Percentiles rank a stretch among this genome's conserved stretches.
phyloP scores from a whole-genome alignment of 2,329 filamentous ascomycete genomes.

The Aureobasidium sp. region DNA sequence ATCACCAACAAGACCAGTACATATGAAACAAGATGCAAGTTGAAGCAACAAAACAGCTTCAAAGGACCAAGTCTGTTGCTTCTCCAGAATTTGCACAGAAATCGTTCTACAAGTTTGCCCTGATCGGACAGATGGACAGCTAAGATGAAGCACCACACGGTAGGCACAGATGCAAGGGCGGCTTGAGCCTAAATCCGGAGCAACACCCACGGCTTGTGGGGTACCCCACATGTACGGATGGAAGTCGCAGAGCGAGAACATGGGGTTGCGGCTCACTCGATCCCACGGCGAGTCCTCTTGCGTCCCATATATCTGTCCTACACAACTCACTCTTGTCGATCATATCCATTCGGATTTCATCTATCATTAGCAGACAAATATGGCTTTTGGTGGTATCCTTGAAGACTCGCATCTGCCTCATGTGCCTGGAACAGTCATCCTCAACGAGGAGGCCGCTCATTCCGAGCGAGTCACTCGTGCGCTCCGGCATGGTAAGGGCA shows the following conservation, averaged over 20 bases:
- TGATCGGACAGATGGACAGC: too few relatives aligned
- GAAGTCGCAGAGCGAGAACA: background rate
- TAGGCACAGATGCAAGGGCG: too few relatives aligned
- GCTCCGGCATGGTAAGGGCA: constrained; percentile 16
- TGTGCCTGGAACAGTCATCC: constrained; percentile 17
- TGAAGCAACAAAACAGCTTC: too few relatives aligned
- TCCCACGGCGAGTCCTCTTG: too few relatives aligned
- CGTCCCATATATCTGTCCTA: background rate
- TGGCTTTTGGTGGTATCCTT: constrained; percentile 17
- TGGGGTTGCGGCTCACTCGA: background rate
- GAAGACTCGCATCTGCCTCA: constrained; percentile 16
- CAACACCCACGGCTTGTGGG: background rate
- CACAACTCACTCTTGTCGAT: background rate
- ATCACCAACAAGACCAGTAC: too few relatives aligned
- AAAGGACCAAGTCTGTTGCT: too few relatives aligned
- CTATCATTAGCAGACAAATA: background rate
- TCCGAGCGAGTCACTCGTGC: constrained; percentile 5
- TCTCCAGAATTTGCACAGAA: too few relatives aligned
- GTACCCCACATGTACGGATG: background rate
- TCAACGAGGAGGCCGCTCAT: constrained; percentile 16
- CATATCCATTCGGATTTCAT: background rate
- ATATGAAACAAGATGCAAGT: too few relatives aligned
- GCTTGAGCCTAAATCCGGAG: too few relatives aligned
- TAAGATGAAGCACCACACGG: too few relatives aligned
- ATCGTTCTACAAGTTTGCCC: too few relatives aligned